A percentile compares a stretch with the other conserved stretches of the same genome.
Conservation (phyloP, 2,329 filamentous ascomycete genomes). For the Monilinia vaccinii-corymbosi region DNA sequence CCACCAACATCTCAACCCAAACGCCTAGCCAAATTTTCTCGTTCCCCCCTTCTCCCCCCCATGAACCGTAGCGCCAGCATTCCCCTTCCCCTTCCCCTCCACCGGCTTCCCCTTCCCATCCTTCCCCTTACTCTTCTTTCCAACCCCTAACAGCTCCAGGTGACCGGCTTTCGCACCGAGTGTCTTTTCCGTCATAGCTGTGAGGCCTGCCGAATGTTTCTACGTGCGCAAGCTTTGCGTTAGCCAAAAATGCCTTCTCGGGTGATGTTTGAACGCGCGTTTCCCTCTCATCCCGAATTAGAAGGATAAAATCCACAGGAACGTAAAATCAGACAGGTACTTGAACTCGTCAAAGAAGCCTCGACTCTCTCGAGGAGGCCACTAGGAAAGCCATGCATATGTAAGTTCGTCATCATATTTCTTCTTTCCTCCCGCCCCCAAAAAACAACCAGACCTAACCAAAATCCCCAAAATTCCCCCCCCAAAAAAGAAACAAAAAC, state of each 20-base stretch:
- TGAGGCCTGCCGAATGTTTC: conserved; percentile 55
- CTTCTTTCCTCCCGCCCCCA: background rate
- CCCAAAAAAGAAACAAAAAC: background rate
- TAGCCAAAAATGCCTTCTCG: background rate
- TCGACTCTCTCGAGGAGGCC: background rate
- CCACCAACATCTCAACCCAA: background rate
- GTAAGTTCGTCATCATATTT: conserved; percentile 4
- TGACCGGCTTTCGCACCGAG: conserved; percentile 61
- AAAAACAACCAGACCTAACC: background rate
- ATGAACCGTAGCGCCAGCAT: conserved; percentile 21
- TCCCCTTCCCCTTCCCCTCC: conserved; percentile 29
- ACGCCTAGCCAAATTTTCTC: background rate
- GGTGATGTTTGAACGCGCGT: no score
- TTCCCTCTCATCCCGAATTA: no score
- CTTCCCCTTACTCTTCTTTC: conserved; percentile 48
- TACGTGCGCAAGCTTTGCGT: conserved; percentile 17
- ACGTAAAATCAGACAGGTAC: conserved; percentile 2
- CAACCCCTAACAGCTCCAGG: conserved; percentile 57
- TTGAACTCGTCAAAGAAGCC: conserved; percentile 1
- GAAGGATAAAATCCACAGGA: no score
- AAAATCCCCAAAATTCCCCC: background rate
- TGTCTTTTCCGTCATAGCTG: conserved; percentile 56
- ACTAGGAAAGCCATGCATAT: conserved; percentile 7
- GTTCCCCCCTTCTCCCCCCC: conserved; percentile 19
- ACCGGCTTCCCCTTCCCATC: conserved; percentile 25